Conservation (phyloP, 164 flowering plant genomes). For the Piper betle region DNA sequence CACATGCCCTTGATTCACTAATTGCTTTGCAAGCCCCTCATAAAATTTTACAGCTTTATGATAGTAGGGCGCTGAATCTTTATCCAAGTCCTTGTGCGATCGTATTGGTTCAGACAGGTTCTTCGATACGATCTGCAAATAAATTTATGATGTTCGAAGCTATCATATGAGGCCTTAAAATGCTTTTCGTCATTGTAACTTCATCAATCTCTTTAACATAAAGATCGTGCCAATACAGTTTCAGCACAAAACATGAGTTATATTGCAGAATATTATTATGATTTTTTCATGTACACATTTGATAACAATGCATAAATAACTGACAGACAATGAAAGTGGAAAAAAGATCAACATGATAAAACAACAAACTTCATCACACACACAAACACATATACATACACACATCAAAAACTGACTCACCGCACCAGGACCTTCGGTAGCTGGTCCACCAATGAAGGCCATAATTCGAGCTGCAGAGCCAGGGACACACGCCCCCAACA, state of each 20-base stretch:
- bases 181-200: neutral
- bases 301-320: too few species aligned
- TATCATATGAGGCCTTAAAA: neutral
- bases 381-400: neutral
- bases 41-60: conserved; percentile 85
- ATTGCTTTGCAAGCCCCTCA: conserved; percentile 88
- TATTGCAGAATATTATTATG: too few species aligned
- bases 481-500: conserved; percentile 90
- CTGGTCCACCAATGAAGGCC: conserved; percentile 93
- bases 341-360: neutral
- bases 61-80: conserved; percentile 78
- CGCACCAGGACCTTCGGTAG: conserved; percentile 87
- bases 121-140: conserved; percentile 78
- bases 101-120: conserved; percentile 85
- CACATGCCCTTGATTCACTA: conserved; percentile 90
- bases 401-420: conserved; percentile 34
- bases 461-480: conserved; percentile 91
- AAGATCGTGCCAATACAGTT: neutral
- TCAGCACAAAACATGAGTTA: neutral
- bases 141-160: neutral
- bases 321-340: too few species aligned
- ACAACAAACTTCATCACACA: neutral
- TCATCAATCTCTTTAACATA: neutral
- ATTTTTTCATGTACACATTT: too few species aligned
- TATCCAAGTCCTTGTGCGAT: conserved; percentile 94